Conservation (phyloP, 139 green algal genomes). For the Astrephomene gubernaculifera region DNA sequence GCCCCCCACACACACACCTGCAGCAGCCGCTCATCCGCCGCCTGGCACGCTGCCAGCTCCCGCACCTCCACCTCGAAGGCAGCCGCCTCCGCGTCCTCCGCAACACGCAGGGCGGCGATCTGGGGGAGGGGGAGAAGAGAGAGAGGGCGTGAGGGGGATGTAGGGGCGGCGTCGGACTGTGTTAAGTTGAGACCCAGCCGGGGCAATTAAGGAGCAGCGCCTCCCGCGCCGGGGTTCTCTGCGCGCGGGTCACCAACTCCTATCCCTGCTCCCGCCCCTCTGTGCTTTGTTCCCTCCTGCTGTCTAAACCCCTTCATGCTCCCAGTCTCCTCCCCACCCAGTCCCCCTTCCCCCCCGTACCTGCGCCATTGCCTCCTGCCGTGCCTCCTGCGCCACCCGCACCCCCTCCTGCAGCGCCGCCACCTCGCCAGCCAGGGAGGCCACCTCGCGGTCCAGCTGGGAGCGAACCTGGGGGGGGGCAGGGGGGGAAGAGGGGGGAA, state of each 20-base stretch:
- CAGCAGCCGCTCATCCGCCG: slow-evolving; percentile 53
- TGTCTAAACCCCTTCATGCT: no score
- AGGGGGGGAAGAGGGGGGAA: neutral
- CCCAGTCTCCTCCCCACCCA: no score
- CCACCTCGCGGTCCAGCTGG: slow-evolving; percentile 54
- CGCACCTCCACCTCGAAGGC: slow-evolving; percentile 45
- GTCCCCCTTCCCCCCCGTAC: neutral
- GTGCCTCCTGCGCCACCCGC: slow-evolving; percentile 39
- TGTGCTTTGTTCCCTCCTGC: no score
- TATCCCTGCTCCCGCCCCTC: no score
- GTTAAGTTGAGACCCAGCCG: no score
- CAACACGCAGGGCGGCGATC: neutral
- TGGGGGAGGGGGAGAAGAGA: neutral
- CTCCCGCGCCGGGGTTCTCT: no score
- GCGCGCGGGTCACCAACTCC: no score
- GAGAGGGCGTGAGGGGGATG: neutral
- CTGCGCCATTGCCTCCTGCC: slow-evolving; percentile 29
- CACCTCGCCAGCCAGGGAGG: neutral
- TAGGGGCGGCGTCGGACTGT: neutral
- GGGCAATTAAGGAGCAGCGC: no score
- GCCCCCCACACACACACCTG: neutral
- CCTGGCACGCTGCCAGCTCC: slow-evolving; percentile 45
- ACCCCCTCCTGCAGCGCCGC: neutral
- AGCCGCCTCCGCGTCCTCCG: slow-evolving; percentile 42
- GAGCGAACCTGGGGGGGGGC: slow-evolving; percentile 6